Evolutionary conservation across 805 yeast species (phyloP), one percentile per base, ranked within the genome.

Genomic region (Pichia kluyveri): DNA sequence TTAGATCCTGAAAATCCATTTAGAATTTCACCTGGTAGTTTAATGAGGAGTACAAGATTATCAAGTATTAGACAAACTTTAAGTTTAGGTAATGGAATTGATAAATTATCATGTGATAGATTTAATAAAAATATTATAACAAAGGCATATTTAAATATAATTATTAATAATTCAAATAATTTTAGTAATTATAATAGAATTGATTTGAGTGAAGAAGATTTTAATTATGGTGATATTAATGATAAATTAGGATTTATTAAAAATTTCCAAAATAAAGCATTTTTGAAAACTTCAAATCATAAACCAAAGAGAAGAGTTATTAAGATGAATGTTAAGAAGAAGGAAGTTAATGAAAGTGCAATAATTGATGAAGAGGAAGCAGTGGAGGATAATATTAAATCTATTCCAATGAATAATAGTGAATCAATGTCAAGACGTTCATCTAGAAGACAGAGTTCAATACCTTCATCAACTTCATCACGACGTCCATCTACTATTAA

Each of bases 51-150:
- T 14, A 75, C 85, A 0, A 75, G 86, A 5, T 68, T 91, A 50
- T 76, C 80, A 43, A 78, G 83, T 15, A 80, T 91, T 2, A 76
- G 96, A 53, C 88, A 86, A 54, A 86, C 97, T 0, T 70, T 91
- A 51, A 79, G 86, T n/a, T 63, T 91, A 43, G 63, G 69, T 66
- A 62, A 78, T 61, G 51, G 49, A 14, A 45, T 48, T 32, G 53
- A 50, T 42, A 48, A 53, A 37, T 47, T 65, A 18, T 59, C 66
- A 11, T 65, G 67, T 40, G 68, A 65, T 51, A 55, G 61, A 38
- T 56, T 62, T 59, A 65, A 65, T 41, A 57, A 56, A 26, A 61
- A 65, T 48, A 47, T 62, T 11, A 63, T 65, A 18, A 69, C 63
- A 27, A 65, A 61, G 51, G 63, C 59, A 19, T 67, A 58, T 54